Percentiles rank a stretch among this genome's conserved stretches.
Evolutionary conservation across 2,329 filamentous ascomycete species (phyloP).

Genomic region (Apiospora saccharicola): DNA sequence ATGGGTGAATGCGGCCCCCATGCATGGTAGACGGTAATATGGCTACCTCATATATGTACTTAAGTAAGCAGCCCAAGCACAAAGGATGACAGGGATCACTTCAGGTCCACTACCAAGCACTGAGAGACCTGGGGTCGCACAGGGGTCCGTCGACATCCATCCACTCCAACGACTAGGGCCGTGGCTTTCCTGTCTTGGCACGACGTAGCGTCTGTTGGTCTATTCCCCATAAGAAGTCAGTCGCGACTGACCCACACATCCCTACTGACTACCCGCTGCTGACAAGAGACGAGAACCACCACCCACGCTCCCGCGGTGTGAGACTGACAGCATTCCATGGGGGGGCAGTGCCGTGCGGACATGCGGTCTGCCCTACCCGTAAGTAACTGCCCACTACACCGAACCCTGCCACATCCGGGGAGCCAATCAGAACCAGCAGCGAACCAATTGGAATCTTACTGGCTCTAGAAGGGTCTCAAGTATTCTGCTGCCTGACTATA

Average conservation of each 20-base stretch:
- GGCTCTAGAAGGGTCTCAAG: slow-evolving; percentile 4
- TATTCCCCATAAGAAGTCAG: neutral
- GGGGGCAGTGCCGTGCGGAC: neutral
- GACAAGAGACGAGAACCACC: neutral
- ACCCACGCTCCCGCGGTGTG: neutral
- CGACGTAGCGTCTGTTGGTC: neutral
- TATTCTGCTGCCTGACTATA: slow-evolving; percentile 22
- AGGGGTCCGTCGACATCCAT: neutral
- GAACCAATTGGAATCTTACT: neutral
- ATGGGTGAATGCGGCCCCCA: neutral
- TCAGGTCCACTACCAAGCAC: neutral
- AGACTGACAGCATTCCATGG: neutral
- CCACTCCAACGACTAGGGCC: neutral
- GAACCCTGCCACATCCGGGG: neutral
- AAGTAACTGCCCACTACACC: neutral
- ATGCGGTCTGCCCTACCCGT: neutral
- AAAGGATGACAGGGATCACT: neutral
- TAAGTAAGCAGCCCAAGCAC: neutral
- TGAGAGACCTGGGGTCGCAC: neutral
- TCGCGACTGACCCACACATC: neutral
- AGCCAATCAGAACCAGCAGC: neutral
- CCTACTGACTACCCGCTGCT: neutral
- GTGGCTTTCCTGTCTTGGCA: neutral
- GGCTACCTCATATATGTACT: neutral
- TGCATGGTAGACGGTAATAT: neutral